Evolutionary conservation across 2,329 filamentous ascomycete genomes (phyloP).

Genomic region (Penicillium italicum): DNA sequence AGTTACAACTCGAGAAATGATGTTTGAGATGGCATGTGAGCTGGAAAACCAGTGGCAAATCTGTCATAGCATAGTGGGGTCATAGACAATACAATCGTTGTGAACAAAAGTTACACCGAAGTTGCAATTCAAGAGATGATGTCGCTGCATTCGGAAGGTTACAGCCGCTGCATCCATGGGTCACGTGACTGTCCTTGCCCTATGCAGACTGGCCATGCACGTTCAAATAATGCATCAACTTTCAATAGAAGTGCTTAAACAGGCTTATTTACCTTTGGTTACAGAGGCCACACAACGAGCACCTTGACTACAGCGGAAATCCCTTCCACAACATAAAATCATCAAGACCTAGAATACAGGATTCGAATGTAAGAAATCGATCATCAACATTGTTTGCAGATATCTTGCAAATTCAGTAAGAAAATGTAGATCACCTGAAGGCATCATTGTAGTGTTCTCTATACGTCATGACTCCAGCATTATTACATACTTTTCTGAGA

Average conservation of each 20-base stretch:
- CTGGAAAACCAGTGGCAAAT: background rate
- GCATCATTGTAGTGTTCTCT: background rate
- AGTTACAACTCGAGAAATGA: background rate
- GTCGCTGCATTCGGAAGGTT: conserved; percentile 24
- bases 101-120: background rate
- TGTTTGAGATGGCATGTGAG: background rate
- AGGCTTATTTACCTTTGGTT: background rate
- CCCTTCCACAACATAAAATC: background rate
- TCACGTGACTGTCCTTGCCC: conserved; percentile 16
- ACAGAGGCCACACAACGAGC: rapidly evolving
- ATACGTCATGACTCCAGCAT: conserved; percentile 15
- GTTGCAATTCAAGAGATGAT: conserved; percentile 8
- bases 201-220: background rate
- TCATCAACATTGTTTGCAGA: background rate
- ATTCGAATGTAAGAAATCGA: background rate
- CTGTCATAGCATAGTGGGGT: background rate
- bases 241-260: background rate
- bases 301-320: no score
- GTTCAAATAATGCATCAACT: background rate
- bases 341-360: background rate
- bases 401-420: background rate
- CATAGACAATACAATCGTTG: background rate
- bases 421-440: background rate
- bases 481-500: background rate
- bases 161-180: conserved; percentile 6